These are phyloP conservation scores for Thalassiosira hispida DNA, from an alignment of 352 stramenopile genomes.

Conservation along the genomic window DNA sequence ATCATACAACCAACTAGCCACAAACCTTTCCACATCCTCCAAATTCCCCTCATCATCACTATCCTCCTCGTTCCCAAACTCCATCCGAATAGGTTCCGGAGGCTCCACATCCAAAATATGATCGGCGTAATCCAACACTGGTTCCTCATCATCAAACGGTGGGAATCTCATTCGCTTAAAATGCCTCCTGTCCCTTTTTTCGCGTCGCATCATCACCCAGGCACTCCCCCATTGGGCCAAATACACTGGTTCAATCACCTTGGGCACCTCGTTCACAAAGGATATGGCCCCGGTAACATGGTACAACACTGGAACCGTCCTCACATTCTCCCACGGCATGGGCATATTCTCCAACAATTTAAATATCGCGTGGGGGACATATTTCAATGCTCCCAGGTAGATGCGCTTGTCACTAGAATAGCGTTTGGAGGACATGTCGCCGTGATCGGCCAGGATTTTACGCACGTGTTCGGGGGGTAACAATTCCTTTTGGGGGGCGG, in stretches of 20 bases:
- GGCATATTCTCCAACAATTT: constrained; percentile 99
- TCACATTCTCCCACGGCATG: constrained; percentile 99
- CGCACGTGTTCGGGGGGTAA: constrained; percentile 95
- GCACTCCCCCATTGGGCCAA: constrained; percentile 99
- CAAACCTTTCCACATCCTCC: constrained; percentile 86
- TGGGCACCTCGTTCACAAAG: constrained; percentile 99
- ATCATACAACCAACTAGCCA: constrained; percentile 99
- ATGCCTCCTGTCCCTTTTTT: constrained; percentile 98
- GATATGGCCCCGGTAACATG: constrained; percentile 99
- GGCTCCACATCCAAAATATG: constrained; percentile 96
- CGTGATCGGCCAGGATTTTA: constrained; percentile 99
- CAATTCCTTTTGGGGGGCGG: constrained; percentile 86
- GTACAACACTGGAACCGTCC: constrained; percentile 99
- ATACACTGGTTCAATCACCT: constrained; percentile 99
- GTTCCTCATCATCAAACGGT: constrained; percentile 99
- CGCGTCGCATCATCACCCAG: constrained; percentile 99
- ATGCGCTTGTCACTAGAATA: constrained; percentile 98
- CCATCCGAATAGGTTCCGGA: constrained; percentile 96
- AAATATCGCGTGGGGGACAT: constrained; percentile 98
- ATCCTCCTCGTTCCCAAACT: constrained; percentile 88
- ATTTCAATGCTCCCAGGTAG: constrained; percentile 99
- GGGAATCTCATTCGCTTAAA: constrained; percentile 99
- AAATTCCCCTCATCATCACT: constrained; percentile 75
- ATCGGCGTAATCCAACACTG: constrained; percentile 85
- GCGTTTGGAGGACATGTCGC: constrained; percentile 99